These are phyloP conservation scores for Achaetomiella virescens DNA, from an alignment of 495 filamentous ascomycete genomes.

Conservation along the genomic window DNA sequence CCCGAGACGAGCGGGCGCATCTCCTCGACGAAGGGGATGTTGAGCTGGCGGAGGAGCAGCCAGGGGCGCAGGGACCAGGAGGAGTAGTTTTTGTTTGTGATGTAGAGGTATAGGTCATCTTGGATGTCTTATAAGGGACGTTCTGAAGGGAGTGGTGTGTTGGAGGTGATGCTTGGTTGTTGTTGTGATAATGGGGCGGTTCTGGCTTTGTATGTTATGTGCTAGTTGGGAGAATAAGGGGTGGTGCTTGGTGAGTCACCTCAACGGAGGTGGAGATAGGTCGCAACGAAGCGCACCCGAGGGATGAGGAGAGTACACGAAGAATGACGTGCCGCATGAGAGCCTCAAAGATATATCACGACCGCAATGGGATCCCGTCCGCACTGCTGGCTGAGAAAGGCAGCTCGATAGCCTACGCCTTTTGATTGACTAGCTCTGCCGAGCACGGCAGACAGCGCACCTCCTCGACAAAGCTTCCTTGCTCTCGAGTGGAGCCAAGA, in stretches of 20 bases:
- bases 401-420: slow-evolving; percentile 2
- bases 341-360: neutral
- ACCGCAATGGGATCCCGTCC: neutral
- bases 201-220: too few relatives aligned
- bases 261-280: too few relatives aligned
- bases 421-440: slow-evolving; percentile 8
- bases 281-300: too few relatives aligned
- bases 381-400: slow-evolving; percentile 11
- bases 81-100: slow-evolving; percentile 32
- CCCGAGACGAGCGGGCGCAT: slow-evolving; percentile 15
- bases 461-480: neutral
- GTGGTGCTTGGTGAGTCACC: too few relatives aligned
- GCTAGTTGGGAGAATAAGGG: too few relatives aligned
- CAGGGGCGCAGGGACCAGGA: slow-evolving; percentile 34
- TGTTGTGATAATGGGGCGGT: neutral
- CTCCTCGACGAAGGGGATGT: slow-evolving; percentile 27
- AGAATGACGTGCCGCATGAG: too few relatives aligned
- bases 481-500: neutral
- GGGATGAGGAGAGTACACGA: too few relatives aligned
- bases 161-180: neutral
- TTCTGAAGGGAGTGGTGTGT: too few relatives aligned
- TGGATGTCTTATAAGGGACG: neutral
- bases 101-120: slow-evolving; percentile 27
- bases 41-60: slow-evolving; percentile 27
- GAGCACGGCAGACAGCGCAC: neutral